A percentile compares a stretch with the other conserved stretches of the same genome.
These are phyloP conservation scores for Coprinopsis cinerea DNA, from an alignment of 768 basidiomycete species.

Conservation along the genomic window DNA sequence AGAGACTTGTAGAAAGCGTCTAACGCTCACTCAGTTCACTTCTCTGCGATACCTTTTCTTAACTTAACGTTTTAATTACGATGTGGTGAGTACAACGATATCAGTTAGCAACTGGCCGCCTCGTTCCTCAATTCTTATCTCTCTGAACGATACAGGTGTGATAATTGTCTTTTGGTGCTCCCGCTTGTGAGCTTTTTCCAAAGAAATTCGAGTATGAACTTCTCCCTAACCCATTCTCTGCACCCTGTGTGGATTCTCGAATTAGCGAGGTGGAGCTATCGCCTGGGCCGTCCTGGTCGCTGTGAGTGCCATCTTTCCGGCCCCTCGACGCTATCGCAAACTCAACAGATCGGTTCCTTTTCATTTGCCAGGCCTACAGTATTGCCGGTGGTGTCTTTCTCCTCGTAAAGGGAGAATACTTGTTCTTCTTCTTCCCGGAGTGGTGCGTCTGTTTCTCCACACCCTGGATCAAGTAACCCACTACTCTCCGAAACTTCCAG, in stretches of 20 bases:
- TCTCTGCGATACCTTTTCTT: constrained; percentile 19
- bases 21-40: neutral
- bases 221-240: constrained; percentile 17
- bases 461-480: neutral
- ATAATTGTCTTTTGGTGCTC: constrained; percentile 70
- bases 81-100: constrained; percentile 24
- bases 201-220: neutral
- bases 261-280: constrained; percentile 69
- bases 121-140: constrained; percentile 4
- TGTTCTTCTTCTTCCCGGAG: constrained; percentile 63
- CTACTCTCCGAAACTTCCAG: constrained; percentile 25
- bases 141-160: constrained; percentile 47
- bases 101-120: constrained; percentile 5
- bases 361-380: constrained; percentile 49
- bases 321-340: constrained; percentile 10
- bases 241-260: constrained; percentile 23
- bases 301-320: constrained; percentile 30
- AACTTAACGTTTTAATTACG: constrained; percentile 11
- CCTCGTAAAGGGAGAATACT: constrained; percentile 52
- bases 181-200: constrained; percentile 50
- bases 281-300: constrained; percentile 60
- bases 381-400: constrained; percentile 61
- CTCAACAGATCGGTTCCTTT: constrained; percentile 9
- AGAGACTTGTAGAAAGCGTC: neutral
- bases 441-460: constrained; percentile 34